Percentiles rank a stretch among this genome's conserved stretches.
Evolutionary conservation across 768 basidiomycete species (phyloP).

Genomic region (Hirschioporus abietinus): DNA sequence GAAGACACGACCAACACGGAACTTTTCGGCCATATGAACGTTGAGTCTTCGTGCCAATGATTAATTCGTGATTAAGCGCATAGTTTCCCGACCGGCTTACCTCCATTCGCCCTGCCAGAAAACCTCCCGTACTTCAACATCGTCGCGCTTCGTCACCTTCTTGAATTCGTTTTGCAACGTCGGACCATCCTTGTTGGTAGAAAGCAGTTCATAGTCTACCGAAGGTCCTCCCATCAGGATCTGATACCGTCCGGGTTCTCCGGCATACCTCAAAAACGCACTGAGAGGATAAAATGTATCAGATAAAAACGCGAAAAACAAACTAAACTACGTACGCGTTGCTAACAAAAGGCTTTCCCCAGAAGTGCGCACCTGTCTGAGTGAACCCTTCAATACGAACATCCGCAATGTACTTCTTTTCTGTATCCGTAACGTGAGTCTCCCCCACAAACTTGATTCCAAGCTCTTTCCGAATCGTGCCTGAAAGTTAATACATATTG

Average conservation of each 20-base stretch:
- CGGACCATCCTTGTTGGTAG: neutral
- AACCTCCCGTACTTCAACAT: neutral
- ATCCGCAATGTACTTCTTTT: conserved; percentile 30
- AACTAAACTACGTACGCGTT: neutral
- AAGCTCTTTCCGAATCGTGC: conserved; percentile 33
- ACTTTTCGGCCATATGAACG: conserved; percentile 41
- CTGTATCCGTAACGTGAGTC: conserved; percentile 24
- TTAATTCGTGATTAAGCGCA: neutral
- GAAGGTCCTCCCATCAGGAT: neutral
- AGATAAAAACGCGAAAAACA: neutral
- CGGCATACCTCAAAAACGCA: neutral
- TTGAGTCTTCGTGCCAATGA: conserved; percentile 29
- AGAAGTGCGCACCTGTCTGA: neutral
- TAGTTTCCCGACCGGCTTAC: neutral
- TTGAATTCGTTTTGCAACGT: neutral
- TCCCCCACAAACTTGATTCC: conserved; percentile 39
- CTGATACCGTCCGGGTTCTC: neutral
- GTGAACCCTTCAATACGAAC: conserved; percentile 17
- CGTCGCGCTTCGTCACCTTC: neutral
- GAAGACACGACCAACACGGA: conserved; percentile 38
- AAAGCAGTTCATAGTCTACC: neutral
- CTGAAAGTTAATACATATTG: conserved; percentile 16
- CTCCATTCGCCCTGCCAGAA: neutral
- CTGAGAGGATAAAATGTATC: neutral
- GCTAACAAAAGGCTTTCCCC: no score